Conservation (phyloP, 352 stramenopile species). For the Globisporangium orthogonon region DNA sequence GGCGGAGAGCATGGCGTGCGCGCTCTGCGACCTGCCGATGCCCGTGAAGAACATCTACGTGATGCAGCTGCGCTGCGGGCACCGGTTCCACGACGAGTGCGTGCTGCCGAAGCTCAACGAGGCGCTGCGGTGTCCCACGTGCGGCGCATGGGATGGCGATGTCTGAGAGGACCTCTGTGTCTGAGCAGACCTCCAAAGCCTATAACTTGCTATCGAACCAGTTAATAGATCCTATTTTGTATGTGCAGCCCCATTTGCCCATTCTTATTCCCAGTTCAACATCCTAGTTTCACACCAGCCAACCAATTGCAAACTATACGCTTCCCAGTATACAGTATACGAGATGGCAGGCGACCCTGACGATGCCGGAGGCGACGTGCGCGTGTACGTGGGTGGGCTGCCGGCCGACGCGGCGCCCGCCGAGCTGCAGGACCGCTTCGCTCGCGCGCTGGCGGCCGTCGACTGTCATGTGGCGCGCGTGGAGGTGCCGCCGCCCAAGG, state of each 20-base stretch:
- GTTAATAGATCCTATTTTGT: too few species aligned
- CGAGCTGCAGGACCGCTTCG: conserved; percentile 65
- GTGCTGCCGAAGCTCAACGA: conserved; percentile 55
- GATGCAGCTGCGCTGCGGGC: conserved; percentile 42
- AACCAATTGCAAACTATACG: background rate
- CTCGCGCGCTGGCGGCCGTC: conserved; percentile 26
- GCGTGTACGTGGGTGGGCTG: conserved; percentile 61
- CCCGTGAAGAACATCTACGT: conserved; percentile 22
- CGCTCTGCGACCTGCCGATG: conserved; percentile 18
- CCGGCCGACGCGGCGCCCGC: conserved; percentile 30
- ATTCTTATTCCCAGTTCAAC: too few species aligned
- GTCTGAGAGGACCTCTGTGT: background rate
- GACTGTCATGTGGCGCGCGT: conserved; percentile 30
- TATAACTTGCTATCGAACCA: too few species aligned
- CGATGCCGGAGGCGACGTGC: conserved; percentile 13
- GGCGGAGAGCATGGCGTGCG: conserved; percentile 6
- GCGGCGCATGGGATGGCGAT: conserved; percentile 14
- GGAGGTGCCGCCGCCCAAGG: conserved; percentile 32
- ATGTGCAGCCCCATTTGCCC: too few species aligned
- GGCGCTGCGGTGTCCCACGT: conserved; percentile 42
- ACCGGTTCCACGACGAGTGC: conserved; percentile 70
- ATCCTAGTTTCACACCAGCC: too few species aligned
- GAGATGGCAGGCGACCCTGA: background rate
- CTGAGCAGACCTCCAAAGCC: too few species aligned
- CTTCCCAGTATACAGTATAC: too few species aligned